Conservation (phyloP, 2,329 filamentous ascomycete species). For the Dryadomyces quercus-mongolicae region DNA sequence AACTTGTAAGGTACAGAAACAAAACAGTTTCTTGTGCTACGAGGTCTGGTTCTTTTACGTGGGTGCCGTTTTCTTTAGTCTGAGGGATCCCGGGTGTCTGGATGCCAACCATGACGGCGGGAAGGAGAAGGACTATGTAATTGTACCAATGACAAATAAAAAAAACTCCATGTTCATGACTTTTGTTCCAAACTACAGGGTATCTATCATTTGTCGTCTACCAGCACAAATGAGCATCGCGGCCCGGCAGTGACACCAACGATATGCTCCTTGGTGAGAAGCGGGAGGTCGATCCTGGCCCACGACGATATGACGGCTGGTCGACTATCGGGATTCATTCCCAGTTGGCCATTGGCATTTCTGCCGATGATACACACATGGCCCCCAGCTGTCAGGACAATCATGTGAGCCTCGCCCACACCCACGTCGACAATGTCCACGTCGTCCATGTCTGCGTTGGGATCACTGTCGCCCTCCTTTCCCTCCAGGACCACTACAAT, state of each 20-base stretch:
- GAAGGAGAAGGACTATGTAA: slow-evolving; percentile 7
- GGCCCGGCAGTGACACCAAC: slow-evolving; percentile 35
- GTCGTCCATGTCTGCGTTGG: slow-evolving; percentile 36
- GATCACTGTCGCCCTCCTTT: slow-evolving; percentile 27
- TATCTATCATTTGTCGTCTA: background rate
- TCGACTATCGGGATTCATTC: slow-evolving; percentile 21
- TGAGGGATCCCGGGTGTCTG: background rate
- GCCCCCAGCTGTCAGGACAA: slow-evolving; percentile 37
- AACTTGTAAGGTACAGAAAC: slow-evolving; percentile 57
- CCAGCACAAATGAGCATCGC: slow-evolving; percentile 35
- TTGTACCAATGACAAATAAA: slow-evolving; percentile 10
- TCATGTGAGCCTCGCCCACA: slow-evolving; percentile 46
- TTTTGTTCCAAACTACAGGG: too few species aligned
- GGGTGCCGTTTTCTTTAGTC: background rate
- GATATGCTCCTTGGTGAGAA: slow-evolving; percentile 17
- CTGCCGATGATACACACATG: slow-evolving; percentile 42
- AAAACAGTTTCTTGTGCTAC: too few species aligned
- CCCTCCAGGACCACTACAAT: slow-evolving; percentile 26
- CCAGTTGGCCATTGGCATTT: slow-evolving; percentile 49
- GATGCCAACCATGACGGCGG: background rate
- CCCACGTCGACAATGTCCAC: slow-evolving; percentile 36
- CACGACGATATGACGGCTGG: background rate
- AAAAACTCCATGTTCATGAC: slow-evolving; percentile 1
- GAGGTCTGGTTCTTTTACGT: slow-evolving; percentile 3
- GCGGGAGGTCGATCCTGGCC: slow-evolving; percentile 25